Evolutionary conservation across 2,329 filamentous ascomycete genomes (phyloP).

Genomic region (Penicillium sp.): DNA sequence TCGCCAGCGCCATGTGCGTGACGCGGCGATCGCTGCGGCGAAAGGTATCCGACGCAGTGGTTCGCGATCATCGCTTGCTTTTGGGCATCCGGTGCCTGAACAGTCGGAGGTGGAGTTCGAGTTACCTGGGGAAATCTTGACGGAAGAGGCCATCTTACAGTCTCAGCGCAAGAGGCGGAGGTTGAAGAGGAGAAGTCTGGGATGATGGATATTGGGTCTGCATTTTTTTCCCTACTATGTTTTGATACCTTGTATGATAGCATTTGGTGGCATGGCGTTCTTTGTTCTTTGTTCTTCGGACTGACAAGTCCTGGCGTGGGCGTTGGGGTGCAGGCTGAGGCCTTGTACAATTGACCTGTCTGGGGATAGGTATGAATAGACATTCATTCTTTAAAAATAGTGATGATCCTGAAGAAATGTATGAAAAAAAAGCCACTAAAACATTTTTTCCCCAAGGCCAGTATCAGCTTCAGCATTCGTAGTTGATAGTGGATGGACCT

Average conservation of each 20-base stretch:
- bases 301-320: not conserved
- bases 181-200: constrained; percentile 34
- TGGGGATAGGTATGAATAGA: not conserved
- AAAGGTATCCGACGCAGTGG: constrained; percentile 61
- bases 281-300: not conserved
- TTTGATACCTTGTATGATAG: not conserved
- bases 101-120: constrained; percentile 70
- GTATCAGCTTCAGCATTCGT: not conserved
- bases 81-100: constrained; percentile 79
- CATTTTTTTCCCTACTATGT: not conserved
- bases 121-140: constrained; percentile 64
- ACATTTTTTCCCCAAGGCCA: not conserved
- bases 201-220: constrained; percentile 5
- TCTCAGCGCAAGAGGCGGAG: constrained; percentile 42
- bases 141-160: constrained; percentile 43
- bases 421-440: not conserved
- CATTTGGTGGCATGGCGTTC: not conserved
- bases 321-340: not conserved
- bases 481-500: too few species aligned
- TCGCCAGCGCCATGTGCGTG: constrained; percentile 73
- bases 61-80: constrained; percentile 65
- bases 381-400: not conserved
- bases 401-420: not conserved
- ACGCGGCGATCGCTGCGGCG: constrained; percentile 66
- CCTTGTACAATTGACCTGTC: not conserved